phyloP scores from a whole-genome alignment of 139 green algal species.

The Microglena sp. region DNA sequence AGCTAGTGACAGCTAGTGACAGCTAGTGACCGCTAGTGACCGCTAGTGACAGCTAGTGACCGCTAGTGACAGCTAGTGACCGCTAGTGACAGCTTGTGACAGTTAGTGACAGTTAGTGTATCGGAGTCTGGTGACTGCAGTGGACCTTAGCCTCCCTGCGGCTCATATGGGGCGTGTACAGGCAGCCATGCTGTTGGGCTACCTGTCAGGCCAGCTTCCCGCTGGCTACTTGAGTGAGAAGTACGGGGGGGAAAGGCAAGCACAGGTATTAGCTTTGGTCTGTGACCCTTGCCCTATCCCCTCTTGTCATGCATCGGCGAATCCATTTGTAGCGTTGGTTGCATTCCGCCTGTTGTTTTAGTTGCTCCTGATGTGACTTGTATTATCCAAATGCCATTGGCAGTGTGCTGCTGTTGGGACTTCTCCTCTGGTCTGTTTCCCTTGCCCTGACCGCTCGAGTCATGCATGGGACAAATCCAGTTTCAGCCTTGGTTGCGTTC shows the following conservation, averaged over 20 bases:
- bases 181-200: background rate
- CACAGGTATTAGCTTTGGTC: background rate
- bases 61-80: no score
- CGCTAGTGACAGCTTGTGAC: no score
- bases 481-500: no score
- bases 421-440: background rate
- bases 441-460: background rate
- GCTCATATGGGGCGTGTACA: background rate
- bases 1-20: no score
- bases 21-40: no score
- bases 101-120: no score
- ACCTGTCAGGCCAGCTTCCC: background rate
- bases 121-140: background rate
- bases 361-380: background rate
- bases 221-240: background rate
- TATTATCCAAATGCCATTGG: background rate
- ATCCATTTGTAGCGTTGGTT: background rate
- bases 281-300: background rate
- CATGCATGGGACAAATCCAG: no score
- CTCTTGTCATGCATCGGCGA: background rate
- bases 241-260: background rate
- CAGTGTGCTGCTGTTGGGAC: background rate
- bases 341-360: background rate
- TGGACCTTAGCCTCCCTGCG: background rate
- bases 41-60: no score